Base-by-base conservation (phyloP, 805 yeast species). In the Metschnikowia drakensbergensis region DNA sequence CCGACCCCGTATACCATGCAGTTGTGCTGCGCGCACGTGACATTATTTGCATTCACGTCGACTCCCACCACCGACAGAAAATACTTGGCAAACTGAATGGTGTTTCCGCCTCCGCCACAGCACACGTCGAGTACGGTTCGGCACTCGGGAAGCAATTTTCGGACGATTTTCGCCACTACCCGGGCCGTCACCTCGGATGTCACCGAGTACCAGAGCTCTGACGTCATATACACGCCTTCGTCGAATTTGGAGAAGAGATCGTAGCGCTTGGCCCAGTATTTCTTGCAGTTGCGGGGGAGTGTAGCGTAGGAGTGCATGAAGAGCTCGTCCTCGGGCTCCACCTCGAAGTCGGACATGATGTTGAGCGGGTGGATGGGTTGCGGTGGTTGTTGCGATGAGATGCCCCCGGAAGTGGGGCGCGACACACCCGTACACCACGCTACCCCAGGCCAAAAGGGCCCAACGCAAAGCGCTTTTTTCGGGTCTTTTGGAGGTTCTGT, bases 61-160 rank as follows among this genome's bases (percentile, higher is more conserved):
- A 87, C 64, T 2, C 86, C 89, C 32, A 80, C 77, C 1, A 82
- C 84, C 26, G 59, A 56, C 1, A 76, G 75, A 64, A 87, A 86
- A 31, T 61, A 53, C 47, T 71, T 58, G 42, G 91, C 87, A 63
- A 90, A 79, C 56, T 88, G 96, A 23, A 88, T 84, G 1, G 86
- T 69, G 59, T 88, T 88, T 0, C 96, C 96, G 1, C 96, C 96
- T 1, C 90, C 96, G 0, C 96, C 96, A 54, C 92, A 83, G 57
- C 88, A 87, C 2, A 86, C 75, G 59, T 89, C 96, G 10, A 85
- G 62, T 0, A 83, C 66, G 3, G 67, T 71, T 4, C 53, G 54
- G 2, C 80, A 75, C 0, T 74, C 59, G 0, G 83, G 88, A 23
- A 80, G 61, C 49, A 83, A 74, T 11, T 76, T 73, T 44, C 69